A percentile compares a stretch with the other conserved stretches of the same genome.
These are phyloP conservation scores for Penicillium ucsense DNA, from an alignment of 495 filamentous ascomycete species.

Conservation along the genomic window DNA sequence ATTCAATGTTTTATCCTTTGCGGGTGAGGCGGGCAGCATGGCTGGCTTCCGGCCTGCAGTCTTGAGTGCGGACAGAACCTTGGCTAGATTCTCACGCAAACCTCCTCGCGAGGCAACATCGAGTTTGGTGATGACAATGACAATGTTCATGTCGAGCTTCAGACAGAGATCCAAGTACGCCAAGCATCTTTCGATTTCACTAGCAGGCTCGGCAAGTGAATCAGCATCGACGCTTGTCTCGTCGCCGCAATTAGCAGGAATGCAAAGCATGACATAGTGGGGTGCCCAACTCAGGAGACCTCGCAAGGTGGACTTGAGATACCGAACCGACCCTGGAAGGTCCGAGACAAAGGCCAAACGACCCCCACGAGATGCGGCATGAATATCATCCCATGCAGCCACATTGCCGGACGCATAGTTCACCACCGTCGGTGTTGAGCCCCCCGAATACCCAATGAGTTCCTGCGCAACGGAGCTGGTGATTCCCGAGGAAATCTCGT, in stretches of 20 bases:
- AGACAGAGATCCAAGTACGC: constrained; percentile 84
- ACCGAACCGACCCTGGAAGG: constrained; percentile 81
- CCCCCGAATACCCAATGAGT: constrained; percentile 65
- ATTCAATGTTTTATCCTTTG: constrained; percentile 20
- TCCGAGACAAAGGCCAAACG: constrained; percentile 82
- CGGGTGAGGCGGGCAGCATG: constrained; percentile 47
- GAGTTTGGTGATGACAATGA: constrained; percentile 81
- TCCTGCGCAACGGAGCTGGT: constrained; percentile 93
- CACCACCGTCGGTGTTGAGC: constrained; percentile 42
- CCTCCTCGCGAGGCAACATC: constrained; percentile 70
- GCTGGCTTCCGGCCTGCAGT: constrained; percentile 59
- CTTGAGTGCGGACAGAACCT: constrained; percentile 71
- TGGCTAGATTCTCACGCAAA: constrained; percentile 57
- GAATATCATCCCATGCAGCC: constrained; percentile 90
- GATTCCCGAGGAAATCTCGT: constrained; percentile 83
- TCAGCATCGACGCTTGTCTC: constrained; percentile 32
- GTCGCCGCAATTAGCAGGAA: constrained; percentile 68
- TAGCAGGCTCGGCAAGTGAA: constrained; percentile 38
- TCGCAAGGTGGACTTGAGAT: constrained; percentile 75
- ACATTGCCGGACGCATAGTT: constrained; percentile 84
- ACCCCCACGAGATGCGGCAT: constrained; percentile 59
- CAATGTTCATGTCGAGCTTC: constrained; percentile 61
- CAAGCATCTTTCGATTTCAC: constrained; percentile 58
- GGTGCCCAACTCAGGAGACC: constrained; percentile 93
- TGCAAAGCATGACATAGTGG: constrained; percentile 83